Evolutionary conservation across 2,329 filamentous ascomycete genomes (phyloP).

Genomic region (Alternaria sp.): DNA sequence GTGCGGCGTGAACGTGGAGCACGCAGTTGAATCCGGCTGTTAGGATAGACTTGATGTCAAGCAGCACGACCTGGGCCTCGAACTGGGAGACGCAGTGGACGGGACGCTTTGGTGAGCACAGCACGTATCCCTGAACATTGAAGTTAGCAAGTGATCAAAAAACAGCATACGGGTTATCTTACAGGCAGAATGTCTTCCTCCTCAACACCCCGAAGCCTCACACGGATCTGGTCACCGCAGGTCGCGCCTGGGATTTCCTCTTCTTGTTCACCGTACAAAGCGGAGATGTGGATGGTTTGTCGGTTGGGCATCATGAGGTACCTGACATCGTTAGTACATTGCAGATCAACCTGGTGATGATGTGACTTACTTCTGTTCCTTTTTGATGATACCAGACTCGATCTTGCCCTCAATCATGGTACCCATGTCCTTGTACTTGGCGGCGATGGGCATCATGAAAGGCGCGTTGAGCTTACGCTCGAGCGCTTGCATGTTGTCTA

Average conservation of each 20-base stretch:
- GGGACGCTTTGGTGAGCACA: slow-evolving; percentile 91
- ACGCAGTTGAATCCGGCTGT: slow-evolving; percentile 98
- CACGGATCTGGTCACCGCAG: slow-evolving; percentile 92
- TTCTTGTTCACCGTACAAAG: slow-evolving; percentile 93
- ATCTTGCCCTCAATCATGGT: slow-evolving; percentile 98
- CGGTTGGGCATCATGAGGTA: slow-evolving; percentile 97
- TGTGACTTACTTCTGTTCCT: slow-evolving; percentile 13
- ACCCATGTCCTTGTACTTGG: slow-evolving; percentile 96
- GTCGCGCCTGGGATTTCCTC: slow-evolving; percentile 83
- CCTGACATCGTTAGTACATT: slow-evolving; percentile 62
- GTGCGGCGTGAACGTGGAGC: slow-evolving; percentile 93
- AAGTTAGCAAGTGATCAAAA: background rate
- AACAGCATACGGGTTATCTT: background rate
- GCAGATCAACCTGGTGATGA: no score
- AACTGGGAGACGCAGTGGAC: slow-evolving; percentile 90
- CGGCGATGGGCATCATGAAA: slow-evolving; percentile 98
- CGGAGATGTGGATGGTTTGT: slow-evolving; percentile 78
- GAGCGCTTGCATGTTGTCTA: slow-evolving; percentile 90
- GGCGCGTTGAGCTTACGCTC: slow-evolving; percentile 97
- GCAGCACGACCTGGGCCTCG: slow-evolving; percentile 93
- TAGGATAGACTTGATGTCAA: slow-evolving; percentile 93
- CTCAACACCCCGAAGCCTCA: slow-evolving; percentile 92
- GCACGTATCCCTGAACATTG: slow-evolving; percentile 70
- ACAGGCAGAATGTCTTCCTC: slow-evolving; percentile 93
- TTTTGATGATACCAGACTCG: slow-evolving; percentile 66